Evolutionary conservation across 345 rosid genomes (phyloP), one percentile per base, ranked within the genome.

Genomic region (Mangifera indica): DNA sequence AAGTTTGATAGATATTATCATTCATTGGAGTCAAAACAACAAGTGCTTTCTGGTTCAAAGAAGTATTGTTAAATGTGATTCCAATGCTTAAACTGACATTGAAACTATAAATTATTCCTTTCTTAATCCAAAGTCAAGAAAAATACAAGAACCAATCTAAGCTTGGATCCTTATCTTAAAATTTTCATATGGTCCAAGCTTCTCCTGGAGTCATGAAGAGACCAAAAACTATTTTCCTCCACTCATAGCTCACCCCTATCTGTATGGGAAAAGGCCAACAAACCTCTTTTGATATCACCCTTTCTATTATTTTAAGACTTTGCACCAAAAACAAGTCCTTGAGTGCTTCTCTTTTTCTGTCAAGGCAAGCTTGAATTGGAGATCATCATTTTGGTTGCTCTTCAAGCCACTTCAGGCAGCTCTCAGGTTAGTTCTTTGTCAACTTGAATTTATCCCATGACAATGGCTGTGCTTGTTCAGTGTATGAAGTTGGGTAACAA

Each of bases 221-320:
- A 75, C 81, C 67, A 78, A 65, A 69, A 61, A 51, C 74, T 46
- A 84, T 45, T 87, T 78, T 84, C 84, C 80, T 61, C 96, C 97
- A 84, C 96, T 74, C 93, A 79, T 70, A 74, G 60, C 56, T 20
- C 78, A 86, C 88, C 98, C 98, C 96, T 91, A 90, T 91, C 94
- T 83, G 58, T 72, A 77, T 15, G 69, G 87, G 77, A 91, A 29
- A 87, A 86, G 77, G 92, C 87, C 91, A 86, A 80, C 53, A 40
- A 48, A 51, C 71, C 56, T 72, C n/a, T 64, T 53, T 52, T 56
- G 13, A 65, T 67, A 20, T 60, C 71, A 57, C 63, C 48, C 21
- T 29, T n/a, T n/a, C 71, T 49, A 44, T 53, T 46, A 25, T 53
- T 17, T 34, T 4, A 29, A 49, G 11, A 25, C 64, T 14, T 65